Conservation (phyloP, 2,329 filamentous ascomycete species). For the Alternaria novae-zelandiae region DNA sequence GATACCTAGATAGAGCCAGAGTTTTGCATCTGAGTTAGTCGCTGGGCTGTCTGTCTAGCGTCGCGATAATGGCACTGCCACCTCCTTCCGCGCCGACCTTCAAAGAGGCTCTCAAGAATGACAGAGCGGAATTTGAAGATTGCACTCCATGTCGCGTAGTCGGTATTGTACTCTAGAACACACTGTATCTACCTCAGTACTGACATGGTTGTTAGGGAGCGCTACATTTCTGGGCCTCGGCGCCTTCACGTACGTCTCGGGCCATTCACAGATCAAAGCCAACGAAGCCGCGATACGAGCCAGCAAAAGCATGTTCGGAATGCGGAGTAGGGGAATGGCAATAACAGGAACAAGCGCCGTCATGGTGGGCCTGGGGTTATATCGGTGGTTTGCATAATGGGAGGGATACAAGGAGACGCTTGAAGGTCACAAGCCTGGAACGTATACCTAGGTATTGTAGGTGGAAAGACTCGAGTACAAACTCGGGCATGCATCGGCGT, state of each 20-base stretch:
- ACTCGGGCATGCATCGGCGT: neutral
- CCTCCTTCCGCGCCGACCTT: constrained; percentile 29
- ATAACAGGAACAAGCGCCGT: constrained; percentile 50
- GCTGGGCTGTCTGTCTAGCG: neutral
- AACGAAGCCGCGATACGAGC: constrained; percentile 51
- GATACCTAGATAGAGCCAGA: neutral
- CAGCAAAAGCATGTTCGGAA: constrained; percentile 51
- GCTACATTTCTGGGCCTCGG: constrained; percentile 56
- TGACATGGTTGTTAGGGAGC: constrained; percentile 42
- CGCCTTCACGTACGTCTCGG: constrained; percentile 54
- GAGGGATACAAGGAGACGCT: neutral
- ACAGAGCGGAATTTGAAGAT: constrained; percentile 58
- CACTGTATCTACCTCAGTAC: neutral
- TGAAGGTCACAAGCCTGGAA: neutral
- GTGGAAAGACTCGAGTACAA: neutral
- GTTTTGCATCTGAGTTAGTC: neutral
- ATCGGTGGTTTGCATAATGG: constrained; percentile 48
- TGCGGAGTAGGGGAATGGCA: constrained; percentile 48
- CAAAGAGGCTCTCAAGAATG: constrained; percentile 39
- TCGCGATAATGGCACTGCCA: constrained; percentile 19
- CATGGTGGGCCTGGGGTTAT: constrained; percentile 54
- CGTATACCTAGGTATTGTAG: neutral
- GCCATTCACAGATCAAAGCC: constrained; percentile 52
- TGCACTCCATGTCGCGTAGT: constrained; percentile 75
- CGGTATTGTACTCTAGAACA: constrained; percentile 55